Base-by-base conservation (phyloP, 2,329 filamentous ascomycete species). In the Aspergillus sclerotialis region DNA sequence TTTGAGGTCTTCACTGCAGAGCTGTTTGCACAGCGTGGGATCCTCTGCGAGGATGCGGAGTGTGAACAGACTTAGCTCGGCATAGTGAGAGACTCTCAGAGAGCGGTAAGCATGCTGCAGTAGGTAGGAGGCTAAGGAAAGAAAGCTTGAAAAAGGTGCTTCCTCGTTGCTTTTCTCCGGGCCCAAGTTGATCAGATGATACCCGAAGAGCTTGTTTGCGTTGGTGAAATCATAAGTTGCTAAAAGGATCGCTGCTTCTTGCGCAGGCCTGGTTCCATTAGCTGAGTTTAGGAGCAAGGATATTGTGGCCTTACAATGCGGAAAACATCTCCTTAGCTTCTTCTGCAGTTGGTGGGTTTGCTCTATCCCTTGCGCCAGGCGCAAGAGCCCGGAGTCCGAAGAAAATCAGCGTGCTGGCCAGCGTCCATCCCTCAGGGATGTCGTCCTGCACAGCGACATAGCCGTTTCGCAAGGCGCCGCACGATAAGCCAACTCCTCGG, bases 201-300 rank as follows among this genome's bases (percentile, higher is more conserved):
- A 83, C 59, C 86, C 90, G 61, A 98, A 96, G 7, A 95, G 72
- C 63, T 95, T 96, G 67, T 96, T 98, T 21, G 89, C 84, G 54
- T 94, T 84, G 3, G 81, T 80, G 56, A 96, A 96, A 58, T 96
- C 92, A 57, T 96, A 98, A 0, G 86, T 82, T 1, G 87, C 81
- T 21, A 98, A 72, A 4, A 96, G 65, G 3, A 93, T 72, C 4
- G 89, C 80, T 11, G 87, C 84, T 58, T 89, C 80, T 38, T 80
- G 75, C 3, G 80, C 79, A 1, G 92, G 92, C 45, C 87, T 93
- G 45, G 30, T 33, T 36, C 44, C 9, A 38, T 60, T 44, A 61
- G 51, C 37, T 30, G 33, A 12, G 25, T 59, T 32, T 43, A 44
- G 19, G 28, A 18, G 30, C 21, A 14, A 15, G 7, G 17, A 16